These are phyloP conservation scores for Sphaerosporella brunnea DNA, from an alignment of 495 filamentous ascomycete species.

Conservation along the genomic window DNA sequence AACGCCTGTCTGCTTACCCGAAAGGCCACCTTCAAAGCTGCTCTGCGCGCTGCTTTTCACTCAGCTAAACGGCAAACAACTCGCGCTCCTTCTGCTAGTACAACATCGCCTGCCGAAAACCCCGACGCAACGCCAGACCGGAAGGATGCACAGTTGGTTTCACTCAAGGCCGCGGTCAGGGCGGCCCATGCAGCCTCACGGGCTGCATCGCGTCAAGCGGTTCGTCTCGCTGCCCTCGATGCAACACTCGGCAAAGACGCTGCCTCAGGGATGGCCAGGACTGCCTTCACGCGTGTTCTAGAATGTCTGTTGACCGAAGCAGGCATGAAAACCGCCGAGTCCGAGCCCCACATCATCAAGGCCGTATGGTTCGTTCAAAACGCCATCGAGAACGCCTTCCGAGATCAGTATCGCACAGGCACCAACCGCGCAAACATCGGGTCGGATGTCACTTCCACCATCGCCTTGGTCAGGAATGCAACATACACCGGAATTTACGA, in stretches of 20 bases:
- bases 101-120: background rate
- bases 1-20: background rate
- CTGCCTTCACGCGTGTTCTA: too few species aligned
- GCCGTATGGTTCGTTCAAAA: background rate
- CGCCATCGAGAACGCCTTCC: background rate
- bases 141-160: background rate
- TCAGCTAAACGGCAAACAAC: background rate
- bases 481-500: background rate
- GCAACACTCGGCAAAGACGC: background rate
- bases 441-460: background rate
- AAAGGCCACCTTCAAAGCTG: background rate
- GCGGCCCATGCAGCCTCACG: background rate
- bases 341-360: background rate
- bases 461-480: background rate
- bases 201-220: conserved; percentile 1
- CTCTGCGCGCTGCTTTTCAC: background rate
- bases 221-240: background rate
- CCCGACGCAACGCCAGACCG: background rate
- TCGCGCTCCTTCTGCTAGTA: background rate
- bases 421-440: background rate
- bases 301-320: background rate
- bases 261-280: background rate
- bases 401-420: background rate
- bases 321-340: background rate
- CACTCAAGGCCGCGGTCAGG: background rate